These are phyloP conservation scores for Leccinum solheimii DNA, from an alignment of 1,284 basidiomycete genomes.

Conservation along the genomic window DNA sequence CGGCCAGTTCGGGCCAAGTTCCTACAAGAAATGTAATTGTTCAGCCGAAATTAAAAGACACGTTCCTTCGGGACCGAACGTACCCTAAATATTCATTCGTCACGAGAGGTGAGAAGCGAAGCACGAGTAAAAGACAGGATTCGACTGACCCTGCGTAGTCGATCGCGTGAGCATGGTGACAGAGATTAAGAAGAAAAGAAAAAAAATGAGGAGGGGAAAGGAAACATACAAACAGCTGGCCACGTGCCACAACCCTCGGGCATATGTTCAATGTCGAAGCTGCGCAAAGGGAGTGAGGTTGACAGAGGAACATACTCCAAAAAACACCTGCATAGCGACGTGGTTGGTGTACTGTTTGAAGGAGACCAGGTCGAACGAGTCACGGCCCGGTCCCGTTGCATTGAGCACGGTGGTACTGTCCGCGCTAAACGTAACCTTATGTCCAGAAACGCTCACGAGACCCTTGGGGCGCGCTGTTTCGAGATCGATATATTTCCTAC, in stretches of 20 bases:
- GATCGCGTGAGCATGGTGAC: neutral
- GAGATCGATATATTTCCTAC: slow-evolving; percentile 18
- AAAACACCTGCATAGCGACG: slow-evolving; percentile 33
- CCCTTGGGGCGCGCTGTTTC: slow-evolving; percentile 14
- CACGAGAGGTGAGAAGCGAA: slow-evolving; percentile 4
- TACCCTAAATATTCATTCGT: slow-evolving; percentile 15
- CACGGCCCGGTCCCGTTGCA: slow-evolving; percentile 35
- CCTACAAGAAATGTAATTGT: slow-evolving; percentile 7
- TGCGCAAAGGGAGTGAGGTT: slow-evolving; percentile 9
- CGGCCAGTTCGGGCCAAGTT: slow-evolving; percentile 29
- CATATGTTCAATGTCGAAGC: slow-evolving; percentile 42
- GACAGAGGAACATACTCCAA: neutral
- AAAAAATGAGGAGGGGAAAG: neutral
- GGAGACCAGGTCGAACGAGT: slow-evolving; percentile 38
- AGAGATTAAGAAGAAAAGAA: neutral
- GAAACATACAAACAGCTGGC: slow-evolving; percentile 36
- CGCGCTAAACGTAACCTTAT: slow-evolving; percentile 20
- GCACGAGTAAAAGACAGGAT: neutral
- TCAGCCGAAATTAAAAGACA: neutral
- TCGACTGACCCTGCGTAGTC: slow-evolving; percentile 26
- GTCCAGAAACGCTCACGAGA: slow-evolving; percentile 17
- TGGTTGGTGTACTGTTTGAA: slow-evolving; percentile 35
- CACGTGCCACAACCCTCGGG: slow-evolving; percentile 41
- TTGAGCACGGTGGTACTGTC: slow-evolving; percentile 19
- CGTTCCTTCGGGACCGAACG: neutral